These are phyloP conservation scores for Trichosporon faecale DNA, from an alignment of 1,284 basidiomycete genomes.

Conservation along the genomic window DNA sequence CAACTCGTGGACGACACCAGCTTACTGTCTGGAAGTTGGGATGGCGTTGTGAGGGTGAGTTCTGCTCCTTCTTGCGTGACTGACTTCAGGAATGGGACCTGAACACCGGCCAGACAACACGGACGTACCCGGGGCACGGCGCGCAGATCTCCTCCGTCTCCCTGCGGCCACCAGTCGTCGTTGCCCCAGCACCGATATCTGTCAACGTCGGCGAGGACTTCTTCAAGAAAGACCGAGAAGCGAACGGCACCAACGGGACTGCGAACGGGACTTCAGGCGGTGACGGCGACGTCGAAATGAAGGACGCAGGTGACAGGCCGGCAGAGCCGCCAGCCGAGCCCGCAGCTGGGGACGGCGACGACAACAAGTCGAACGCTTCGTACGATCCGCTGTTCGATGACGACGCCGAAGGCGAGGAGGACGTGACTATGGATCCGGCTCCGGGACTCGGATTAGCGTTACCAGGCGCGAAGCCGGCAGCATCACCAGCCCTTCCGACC, in stretches of 20 bases:
- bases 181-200: slow-evolving; percentile 26
- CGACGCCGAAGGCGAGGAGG: slow-evolving; percentile 42
- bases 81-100: slow-evolving; percentile 87
- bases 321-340: slow-evolving; percentile 19
- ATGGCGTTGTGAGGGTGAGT: slow-evolving; percentile 80
- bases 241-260: slow-evolving; percentile 1
- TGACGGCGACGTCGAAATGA: slow-evolving; percentile 28
- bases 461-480: slow-evolving; percentile 9
- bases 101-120: slow-evolving; percentile 77
- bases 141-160: slow-evolving; percentile 81
- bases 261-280: slow-evolving; percentile 6
- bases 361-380: slow-evolving; percentile 24
- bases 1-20: slow-evolving; percentile 76
- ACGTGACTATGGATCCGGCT: slow-evolving; percentile 13
- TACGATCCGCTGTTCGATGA: slow-evolving; percentile 45
- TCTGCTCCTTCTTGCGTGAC: not conserved
- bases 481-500: slow-evolving; percentile 8
- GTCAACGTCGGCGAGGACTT: slow-evolving; percentile 40
- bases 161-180: slow-evolving; percentile 61
- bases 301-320: not conserved
- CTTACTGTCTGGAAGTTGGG: slow-evolving; percentile 91
- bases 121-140: slow-evolving; percentile 76
- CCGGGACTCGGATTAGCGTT: slow-evolving; percentile 13
- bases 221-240: slow-evolving; percentile 29
- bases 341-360: slow-evolving; percentile 18